Evolutionary conservation across 1,284 basidiomycete species (phyloP), one percentile per base, ranked within the genome.

Genomic region (Boletus semigastroideus): DNA sequence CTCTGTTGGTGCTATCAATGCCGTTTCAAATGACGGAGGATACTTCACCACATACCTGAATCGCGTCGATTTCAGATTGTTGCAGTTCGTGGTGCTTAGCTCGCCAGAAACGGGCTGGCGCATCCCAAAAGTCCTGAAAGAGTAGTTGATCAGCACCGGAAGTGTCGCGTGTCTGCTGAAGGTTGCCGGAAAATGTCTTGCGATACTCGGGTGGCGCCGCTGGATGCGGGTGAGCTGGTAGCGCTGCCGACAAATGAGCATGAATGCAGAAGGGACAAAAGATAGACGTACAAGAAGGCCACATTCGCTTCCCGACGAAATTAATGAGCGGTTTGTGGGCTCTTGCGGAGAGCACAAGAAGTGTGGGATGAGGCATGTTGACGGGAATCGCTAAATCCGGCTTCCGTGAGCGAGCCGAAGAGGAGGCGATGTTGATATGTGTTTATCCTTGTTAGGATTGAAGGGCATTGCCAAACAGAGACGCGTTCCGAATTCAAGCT

Each of bases 41-140:
- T 46, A n/a, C 25, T 34, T 17, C 3, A 20, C 86, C 4, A 19
- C 87, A 71, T 67, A 92, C 92, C 78, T 84, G 76, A 57, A 94
- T 76, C 41, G 90, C 84, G 45, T 92, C 85, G 53, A 93, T 87
- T 75, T 94, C 92, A 33, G 68, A 70, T 40, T 92, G 82, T 31
- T 80, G 75, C 37, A 92, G 56, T 36, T 78, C 68, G 38, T 75
- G 72, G 43, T 78, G 72, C 55, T 75, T 77, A 19, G 81, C 79
- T 53, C 74, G 79, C 88, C 88, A 90, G 54, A 86, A 75, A 55
- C 80, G 77, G 41, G 76, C 64, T 1, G 92, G 92, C 12, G 87
- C 89, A 59, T 94, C 80, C 87, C 89, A 92, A 70, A 87, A 92
- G 61, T 92, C 78, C 36, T 73, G 71, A 72, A 77, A 84, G 55